Conservation (phyloP, 1,284 basidiomycete species). For the Ganoderma lingzhi region DNA sequence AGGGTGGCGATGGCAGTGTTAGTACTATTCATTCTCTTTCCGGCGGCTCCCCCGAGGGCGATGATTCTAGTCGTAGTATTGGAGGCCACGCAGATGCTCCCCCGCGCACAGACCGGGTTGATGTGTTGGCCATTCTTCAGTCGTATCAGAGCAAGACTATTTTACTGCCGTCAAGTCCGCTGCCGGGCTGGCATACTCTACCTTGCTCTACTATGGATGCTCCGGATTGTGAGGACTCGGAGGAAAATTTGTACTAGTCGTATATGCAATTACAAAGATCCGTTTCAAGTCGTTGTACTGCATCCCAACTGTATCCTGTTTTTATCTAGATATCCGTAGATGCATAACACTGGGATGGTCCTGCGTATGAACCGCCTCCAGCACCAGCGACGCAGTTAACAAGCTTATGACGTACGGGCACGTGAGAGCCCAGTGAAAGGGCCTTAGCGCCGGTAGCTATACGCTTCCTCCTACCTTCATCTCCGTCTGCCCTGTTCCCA, state of each 20-base stretch:
- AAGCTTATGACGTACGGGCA: slow-evolving; percentile 17
- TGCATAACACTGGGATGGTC: neutral
- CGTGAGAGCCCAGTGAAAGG: slow-evolving; percentile 11
- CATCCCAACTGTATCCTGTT: too few species aligned
- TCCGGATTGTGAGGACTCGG: neutral
- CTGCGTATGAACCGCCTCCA: neutral
- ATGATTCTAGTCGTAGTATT: neutral
- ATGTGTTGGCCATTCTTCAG: neutral
- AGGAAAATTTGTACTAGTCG: neutral
- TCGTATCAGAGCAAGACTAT: neutral
- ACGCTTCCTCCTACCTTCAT: slow-evolving; percentile 15
- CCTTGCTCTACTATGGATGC: neutral
- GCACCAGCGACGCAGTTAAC: neutral
- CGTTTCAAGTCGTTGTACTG: neutral
- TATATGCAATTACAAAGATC: neutral
- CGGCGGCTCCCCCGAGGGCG: neutral
- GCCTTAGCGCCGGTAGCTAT: slow-evolving; percentile 1
- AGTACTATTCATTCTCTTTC: neutral
- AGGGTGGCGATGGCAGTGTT: neutral
- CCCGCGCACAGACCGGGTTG: neutral
- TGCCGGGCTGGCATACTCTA: slow-evolving; percentile 19
- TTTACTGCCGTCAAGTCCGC: slow-evolving; percentile 20
- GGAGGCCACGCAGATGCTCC: neutral
- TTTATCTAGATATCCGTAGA: neutral
- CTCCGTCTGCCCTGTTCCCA: neutral